Evolutionary conservation across 2,329 filamentous ascomycete genomes (phyloP).

Genomic region (Pseudogymnoascus sp.): DNA sequence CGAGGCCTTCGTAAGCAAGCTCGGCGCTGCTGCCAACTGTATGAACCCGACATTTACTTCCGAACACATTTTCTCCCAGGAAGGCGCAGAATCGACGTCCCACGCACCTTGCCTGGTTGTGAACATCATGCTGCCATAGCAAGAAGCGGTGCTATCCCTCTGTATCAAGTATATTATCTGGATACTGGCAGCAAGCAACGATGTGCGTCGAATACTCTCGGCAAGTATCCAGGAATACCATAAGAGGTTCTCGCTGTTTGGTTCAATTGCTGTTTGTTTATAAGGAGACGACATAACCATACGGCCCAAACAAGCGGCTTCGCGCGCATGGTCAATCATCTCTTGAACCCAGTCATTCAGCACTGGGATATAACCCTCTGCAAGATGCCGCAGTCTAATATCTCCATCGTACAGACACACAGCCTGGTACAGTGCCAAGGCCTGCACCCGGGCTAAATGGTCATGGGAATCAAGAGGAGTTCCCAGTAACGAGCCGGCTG

Average conservation of each 20-base stretch:
- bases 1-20: neutral
- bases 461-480: constrained; percentile 11
- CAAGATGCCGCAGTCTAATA: constrained; percentile 21
- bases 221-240: constrained; percentile 29
- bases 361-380: constrained; percentile 19
- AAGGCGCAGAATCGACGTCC: constrained; percentile 22
- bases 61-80: constrained; percentile 20
- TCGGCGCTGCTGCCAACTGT: constrained; percentile 9
- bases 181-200: constrained; percentile 20
- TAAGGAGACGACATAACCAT: neutral
- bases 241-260: constrained; percentile 16
- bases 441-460: constrained; percentile 17
- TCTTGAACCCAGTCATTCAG: constrained; percentile 20
- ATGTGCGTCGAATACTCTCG: constrained; percentile 27
- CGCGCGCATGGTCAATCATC: constrained; percentile 10
- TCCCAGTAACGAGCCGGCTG: neutral
- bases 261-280: constrained; percentile 14
- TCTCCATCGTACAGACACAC: constrained; percentile 25
- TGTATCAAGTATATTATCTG: constrained; percentile 18
- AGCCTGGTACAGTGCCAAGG: constrained; percentile 22
- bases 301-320: constrained; percentile 8
- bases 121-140: constrained; percentile 23
- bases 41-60: constrained; percentile 14
- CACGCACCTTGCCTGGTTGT: constrained; percentile 24
- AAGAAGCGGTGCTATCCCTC: constrained; percentile 17